Conservation (phyloP, 352 stramenopile species). For the Phytophthora cactorum region DNA sequence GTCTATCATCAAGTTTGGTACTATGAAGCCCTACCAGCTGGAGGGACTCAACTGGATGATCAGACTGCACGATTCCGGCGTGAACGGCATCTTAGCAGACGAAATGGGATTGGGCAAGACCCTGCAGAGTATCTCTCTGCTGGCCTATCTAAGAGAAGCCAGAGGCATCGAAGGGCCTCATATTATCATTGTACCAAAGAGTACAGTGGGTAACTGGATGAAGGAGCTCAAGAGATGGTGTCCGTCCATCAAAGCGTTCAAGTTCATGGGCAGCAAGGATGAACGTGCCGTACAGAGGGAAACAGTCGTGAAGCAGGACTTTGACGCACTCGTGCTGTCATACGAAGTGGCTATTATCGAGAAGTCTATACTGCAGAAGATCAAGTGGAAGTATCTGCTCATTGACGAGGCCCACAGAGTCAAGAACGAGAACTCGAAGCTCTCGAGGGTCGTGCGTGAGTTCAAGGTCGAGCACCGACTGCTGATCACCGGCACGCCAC, state of each 20-base stretch:
- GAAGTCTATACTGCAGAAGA: constrained; percentile 91
- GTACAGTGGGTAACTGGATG: constrained; percentile 99
- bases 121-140: constrained; percentile 97
- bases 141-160: constrained; percentile 96
- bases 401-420: constrained; percentile 99
- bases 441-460: constrained; percentile 85
- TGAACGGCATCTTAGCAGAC: constrained; percentile 87
- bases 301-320: constrained; percentile 81
- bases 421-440: constrained; percentile 96
- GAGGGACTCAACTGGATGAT: constrained; percentile 93
- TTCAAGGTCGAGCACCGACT: constrained; percentile 96
- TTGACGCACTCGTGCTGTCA: constrained; percentile 94
- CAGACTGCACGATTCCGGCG: constrained; percentile 92
- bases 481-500: constrained; percentile 97
- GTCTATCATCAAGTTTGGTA: constrained; percentile 84
- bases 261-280: constrained; percentile 97
- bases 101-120: constrained; percentile 95
- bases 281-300: constrained; percentile 93
- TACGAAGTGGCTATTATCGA: constrained; percentile 97
- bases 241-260: constrained; percentile 92
- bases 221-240: constrained; percentile 98
- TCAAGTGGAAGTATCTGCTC: constrained; percentile 97
- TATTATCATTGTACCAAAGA: constrained; percentile 98
- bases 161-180: constrained; percentile 95
- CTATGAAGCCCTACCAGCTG: constrained; percentile 90